Conservation (phyloP, 1,284 basidiomycete genomes). For the Leccinum fallax region DNA sequence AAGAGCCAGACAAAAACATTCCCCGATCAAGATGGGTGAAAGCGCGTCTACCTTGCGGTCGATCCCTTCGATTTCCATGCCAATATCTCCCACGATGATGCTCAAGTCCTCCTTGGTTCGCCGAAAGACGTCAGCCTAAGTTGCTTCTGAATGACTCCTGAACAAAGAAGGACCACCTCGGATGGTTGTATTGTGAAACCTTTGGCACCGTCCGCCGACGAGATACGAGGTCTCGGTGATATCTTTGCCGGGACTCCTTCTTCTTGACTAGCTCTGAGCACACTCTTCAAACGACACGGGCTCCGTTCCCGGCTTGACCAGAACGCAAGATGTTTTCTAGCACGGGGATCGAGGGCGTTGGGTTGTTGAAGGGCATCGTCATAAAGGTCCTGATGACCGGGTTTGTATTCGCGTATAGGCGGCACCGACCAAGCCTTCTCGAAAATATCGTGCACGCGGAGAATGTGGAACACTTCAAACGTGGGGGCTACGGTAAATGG, state of each 20-base stretch:
- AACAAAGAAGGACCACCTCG: background rate
- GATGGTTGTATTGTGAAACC: background rate
- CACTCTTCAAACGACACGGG: conserved; percentile 34
- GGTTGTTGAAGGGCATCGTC: conserved; percentile 8
- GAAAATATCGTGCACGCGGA: conserved; percentile 14
- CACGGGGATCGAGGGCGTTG: conserved; percentile 31
- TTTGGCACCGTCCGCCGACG: background rate
- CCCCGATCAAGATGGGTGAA: too few species aligned
- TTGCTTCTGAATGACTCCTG: conserved; percentile 42
- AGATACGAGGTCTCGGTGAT: conserved; percentile 13
- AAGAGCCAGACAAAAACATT: too few species aligned
- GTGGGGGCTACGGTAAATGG: conserved; percentile 26
- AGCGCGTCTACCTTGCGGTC: conserved; percentile 29
- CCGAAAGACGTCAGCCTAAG: conserved; percentile 49
- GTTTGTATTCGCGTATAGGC: conserved; percentile 20
- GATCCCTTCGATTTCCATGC: too few species aligned
- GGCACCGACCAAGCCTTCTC: background rate
- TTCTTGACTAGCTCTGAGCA: conserved; percentile 20
- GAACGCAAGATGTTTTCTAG: conserved; percentile 36
- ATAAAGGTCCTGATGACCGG: conserved; percentile 6
- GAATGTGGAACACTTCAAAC: conserved; percentile 33
- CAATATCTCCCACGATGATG: conserved; percentile 46
- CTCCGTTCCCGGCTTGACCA: conserved; percentile 36
- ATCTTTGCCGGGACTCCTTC: conserved; percentile 19
- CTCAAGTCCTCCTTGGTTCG: conserved; percentile 40